phyloP scores from a whole-genome alignment of 495 filamentous ascomycete genomes.

The Corynascus novoguineensis region DNA sequence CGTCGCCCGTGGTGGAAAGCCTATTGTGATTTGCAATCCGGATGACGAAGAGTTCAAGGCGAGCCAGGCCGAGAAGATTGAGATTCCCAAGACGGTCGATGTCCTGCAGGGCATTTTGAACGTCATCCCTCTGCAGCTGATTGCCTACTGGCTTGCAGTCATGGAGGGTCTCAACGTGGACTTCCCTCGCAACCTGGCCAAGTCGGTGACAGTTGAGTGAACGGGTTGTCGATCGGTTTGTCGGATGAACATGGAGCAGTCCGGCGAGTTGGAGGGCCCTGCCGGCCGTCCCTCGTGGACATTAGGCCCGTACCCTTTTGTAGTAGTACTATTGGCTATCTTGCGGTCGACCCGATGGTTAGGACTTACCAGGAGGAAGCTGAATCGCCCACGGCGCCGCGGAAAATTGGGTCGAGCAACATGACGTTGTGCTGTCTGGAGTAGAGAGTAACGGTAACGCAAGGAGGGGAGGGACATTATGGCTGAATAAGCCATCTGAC shows the following conservation, averaged over 20 bases:
- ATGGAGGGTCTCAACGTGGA: conserved; percentile 94
- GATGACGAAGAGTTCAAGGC: conserved; percentile 82
- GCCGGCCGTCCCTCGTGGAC: neutral
- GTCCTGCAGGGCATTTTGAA: conserved; percentile 93
- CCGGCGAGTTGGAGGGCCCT: neutral
- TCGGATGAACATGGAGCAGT: neutral
- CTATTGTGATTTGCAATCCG: conserved; percentile 96
- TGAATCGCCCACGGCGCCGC: neutral
- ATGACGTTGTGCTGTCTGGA: neutral
- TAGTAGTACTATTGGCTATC: conserved; percentile 25
- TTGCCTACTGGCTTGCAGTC: conserved; percentile 97
- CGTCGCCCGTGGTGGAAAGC: conserved; percentile 85
- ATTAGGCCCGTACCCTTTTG: conserved; percentile 10
- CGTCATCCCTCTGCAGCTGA: conserved; percentile 94
- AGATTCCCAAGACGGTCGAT: conserved; percentile 93
- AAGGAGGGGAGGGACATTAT: neutral
- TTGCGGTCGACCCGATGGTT: conserved; percentile 2
- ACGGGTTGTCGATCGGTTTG: conserved; percentile 9
- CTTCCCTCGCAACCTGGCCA: conserved; percentile 95
- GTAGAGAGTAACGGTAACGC: neutral
- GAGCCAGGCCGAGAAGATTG: conserved; percentile 89
- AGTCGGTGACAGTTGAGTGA: conserved; percentile 98
- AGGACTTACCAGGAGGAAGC: conserved; percentile 16
- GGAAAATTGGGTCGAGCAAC: neutral
- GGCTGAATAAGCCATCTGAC: neutral